Base-by-base conservation (phyloP, 306 rosid species). In the Argentina anserina region DNA sequence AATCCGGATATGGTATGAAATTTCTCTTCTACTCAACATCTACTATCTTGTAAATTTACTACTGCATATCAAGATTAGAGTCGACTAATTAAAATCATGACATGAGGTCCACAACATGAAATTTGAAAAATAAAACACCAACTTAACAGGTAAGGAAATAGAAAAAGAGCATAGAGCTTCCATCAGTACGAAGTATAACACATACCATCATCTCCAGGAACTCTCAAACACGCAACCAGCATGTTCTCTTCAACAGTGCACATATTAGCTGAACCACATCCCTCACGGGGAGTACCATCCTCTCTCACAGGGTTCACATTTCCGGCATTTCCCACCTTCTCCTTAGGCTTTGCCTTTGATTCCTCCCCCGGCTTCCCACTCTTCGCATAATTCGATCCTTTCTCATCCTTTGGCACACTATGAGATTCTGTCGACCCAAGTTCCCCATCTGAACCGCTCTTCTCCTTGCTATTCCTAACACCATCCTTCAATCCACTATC, bases 141-240 rank as follows among this genome's bases (percentile, higher is more conserved):
- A 29, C 17, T 17, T 17, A 18, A 41, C 39, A 25, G 69, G 17
- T 47, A 8, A 40, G 42, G 56, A 59, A 17, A 20, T 34, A 47
- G n/a, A 9, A 29, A 12, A 62, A n/a, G 3, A 40, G 42, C 67
- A 64, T 33, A 71, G 4, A 12, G 31, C 36, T 13, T 29, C 13
- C 28, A 34, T 46, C 58, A 20, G 36, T 25, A 59, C 52, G 43
- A 41, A 18, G 31, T 67, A 52, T 61, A 66, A 45, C 15, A 21
- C 83, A 50, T 75, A 86, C 87, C 85, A 69, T 86, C 67, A 69
- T 86, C 67, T 81, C 89, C 83, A 0, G 85, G 89, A 65, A 86
- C 85, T 80, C 85, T 76, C 80, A 86, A 83, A 78, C 89, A 83
- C 3, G 85, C 87, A 69, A 80, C 77, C 76, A 86, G 69, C 28